Conservation (phyloP, 768 basidiomycete species). For the Termitomyces sp. region DNA sequence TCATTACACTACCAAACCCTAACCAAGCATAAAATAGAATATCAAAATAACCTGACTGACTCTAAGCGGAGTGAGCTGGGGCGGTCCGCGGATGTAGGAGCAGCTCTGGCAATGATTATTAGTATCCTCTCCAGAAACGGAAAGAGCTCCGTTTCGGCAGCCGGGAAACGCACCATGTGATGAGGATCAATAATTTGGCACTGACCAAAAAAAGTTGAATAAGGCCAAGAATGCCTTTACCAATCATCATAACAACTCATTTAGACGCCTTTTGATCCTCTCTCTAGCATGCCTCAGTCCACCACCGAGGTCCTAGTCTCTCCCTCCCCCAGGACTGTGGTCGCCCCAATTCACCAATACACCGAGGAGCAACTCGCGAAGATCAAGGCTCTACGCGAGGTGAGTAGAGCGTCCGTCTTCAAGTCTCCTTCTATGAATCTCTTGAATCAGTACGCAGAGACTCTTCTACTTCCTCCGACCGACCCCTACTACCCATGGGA, state of each 20-base stretch:
- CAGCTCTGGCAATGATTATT: too few relatives aligned
- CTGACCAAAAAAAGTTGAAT: slow-evolving; percentile 9
- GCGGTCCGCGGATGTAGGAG: too few relatives aligned
- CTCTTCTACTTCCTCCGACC: slow-evolving; percentile 54
- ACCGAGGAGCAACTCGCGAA: slow-evolving; percentile 54
- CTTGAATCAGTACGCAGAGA: slow-evolving; percentile 55
- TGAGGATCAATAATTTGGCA: background rate
- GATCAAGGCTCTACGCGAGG: slow-evolving; percentile 59
- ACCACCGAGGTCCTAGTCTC: slow-evolving; percentile 43
- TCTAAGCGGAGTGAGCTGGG: too few relatives aligned
- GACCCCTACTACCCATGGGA: slow-evolving; percentile 80
- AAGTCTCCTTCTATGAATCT: background rate
- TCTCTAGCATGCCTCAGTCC: slow-evolving; percentile 12
- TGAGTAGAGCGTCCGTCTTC: slow-evolving; percentile 20
- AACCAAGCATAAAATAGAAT: too few relatives aligned
- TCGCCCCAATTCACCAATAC: slow-evolving; percentile 55
- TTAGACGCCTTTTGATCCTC: slow-evolving; percentile 2
- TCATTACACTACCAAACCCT: too few relatives aligned
- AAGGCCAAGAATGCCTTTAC: background rate
- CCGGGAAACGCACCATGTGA: slow-evolving; percentile 5
- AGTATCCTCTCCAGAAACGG: too few relatives aligned
- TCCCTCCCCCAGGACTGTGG: slow-evolving; percentile 46
- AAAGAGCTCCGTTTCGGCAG: background rate
- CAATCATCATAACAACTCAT: background rate
- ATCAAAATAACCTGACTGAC: too few relatives aligned